phyloP scores from a whole-genome alignment of 2,329 filamentous ascomycete genomes.

The Hypoxylon sp. region DNA sequence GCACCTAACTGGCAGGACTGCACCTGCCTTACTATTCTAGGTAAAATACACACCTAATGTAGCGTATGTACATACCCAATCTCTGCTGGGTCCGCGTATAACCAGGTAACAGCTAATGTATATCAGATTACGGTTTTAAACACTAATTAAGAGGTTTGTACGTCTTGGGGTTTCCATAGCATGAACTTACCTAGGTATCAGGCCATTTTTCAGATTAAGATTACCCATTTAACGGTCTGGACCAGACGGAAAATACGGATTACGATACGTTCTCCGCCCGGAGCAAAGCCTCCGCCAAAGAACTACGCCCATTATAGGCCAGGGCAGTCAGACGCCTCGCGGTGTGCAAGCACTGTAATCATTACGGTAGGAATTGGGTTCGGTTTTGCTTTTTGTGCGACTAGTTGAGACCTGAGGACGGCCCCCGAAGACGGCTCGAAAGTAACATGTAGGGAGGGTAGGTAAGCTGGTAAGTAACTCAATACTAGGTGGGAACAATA shows the following conservation, averaged over 20 bases:
- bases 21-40: background rate
- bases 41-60: background rate
- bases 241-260: conserved; percentile 21
- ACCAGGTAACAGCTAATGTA: conserved; percentile 6
- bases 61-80: background rate
- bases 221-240: conserved; percentile 26
- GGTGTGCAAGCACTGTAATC: background rate
- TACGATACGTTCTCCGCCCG: conserved; percentile 29
- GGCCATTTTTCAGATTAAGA: conserved; percentile 26
- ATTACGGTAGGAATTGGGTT: conserved; percentile 2
- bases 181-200: conserved; percentile 11
- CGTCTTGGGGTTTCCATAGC: conserved; percentile 3
- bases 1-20: conserved; percentile 17
- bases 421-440: background rate
- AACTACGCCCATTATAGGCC: conserved; percentile 6
- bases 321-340: background rate
- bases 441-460: background rate
- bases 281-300: conserved; percentile 39
- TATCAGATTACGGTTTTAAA: background rate
- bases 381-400: conserved; percentile 3
- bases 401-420: background rate
- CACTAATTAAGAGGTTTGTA: background rate
- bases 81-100: background rate
- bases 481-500: conserved; percentile 7
- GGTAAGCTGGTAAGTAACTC: background rate